A percentile compares a stretch with the other conserved stretches of the same genome.
phyloP scores from a whole-genome alignment of 805 yeast genomes.

The Scheffersomyces amazonensis region DNA sequence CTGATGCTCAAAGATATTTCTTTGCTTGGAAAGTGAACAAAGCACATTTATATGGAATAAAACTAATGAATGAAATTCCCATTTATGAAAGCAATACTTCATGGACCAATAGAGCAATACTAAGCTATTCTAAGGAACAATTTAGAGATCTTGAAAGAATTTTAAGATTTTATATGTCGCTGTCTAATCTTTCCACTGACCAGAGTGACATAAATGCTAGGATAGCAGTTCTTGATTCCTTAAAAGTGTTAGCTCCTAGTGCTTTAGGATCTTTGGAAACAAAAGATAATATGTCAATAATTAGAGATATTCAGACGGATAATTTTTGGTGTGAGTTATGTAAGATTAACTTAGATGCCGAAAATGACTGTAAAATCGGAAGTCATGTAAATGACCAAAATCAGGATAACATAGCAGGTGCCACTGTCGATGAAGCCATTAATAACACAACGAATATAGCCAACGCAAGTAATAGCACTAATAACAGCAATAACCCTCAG shows the following conservation, averaged over 20 bases:
- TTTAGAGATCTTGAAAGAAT: neutral
- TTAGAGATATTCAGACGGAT: neutral
- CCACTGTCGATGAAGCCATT: no score
- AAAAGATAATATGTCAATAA: neutral
- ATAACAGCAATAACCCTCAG: no score
- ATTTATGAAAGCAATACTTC: neutral
- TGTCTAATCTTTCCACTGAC: neutral
- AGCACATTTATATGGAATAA: constrained; percentile 1
- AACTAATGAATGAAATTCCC: constrained; percentile 1
- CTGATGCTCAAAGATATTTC: neutral
- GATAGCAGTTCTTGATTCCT: neutral
- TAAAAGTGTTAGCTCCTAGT: neutral
- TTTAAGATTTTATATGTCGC: neutral
- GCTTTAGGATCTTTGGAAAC: neutral
- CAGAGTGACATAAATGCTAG: no score
- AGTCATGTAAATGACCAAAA: no score
- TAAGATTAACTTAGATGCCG: neutral
- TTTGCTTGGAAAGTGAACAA: constrained; percentile 3
- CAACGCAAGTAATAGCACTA: no score
- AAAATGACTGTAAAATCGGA: no score
- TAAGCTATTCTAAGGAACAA: neutral
- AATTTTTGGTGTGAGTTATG: neutral
- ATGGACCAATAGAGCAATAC: neutral
- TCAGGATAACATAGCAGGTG: no score
- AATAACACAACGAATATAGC: no score